Evolutionary conservation across 1,284 basidiomycete species (phyloP).

Genomic region (Ustilago lituana): DNA sequence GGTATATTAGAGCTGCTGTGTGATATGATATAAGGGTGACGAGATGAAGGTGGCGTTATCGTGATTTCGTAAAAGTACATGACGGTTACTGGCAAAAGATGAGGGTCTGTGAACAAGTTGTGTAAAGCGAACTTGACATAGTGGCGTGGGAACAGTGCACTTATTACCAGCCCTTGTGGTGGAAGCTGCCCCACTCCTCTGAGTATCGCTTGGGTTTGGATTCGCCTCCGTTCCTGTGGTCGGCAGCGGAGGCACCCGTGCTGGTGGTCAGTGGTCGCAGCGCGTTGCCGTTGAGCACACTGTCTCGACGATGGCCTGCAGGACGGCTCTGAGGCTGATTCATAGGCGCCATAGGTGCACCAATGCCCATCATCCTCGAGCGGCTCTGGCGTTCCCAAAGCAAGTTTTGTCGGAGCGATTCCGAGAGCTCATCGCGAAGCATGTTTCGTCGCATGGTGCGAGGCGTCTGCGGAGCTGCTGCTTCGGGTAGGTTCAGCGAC

Average conservation of each 20-base stretch:
- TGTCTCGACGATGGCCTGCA: conserved; percentile 23
- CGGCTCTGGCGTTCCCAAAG: conserved; percentile 78
- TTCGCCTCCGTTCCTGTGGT: conserved; percentile 16
- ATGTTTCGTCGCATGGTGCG: conserved; percentile 84
- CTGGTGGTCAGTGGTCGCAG: conserved; percentile 57
- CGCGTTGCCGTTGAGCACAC: conserved; percentile 52
- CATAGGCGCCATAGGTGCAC: conserved; percentile 33
- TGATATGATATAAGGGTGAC: conserved; percentile 10
- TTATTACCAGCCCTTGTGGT: conserved; percentile 61
- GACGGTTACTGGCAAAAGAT: background rate
- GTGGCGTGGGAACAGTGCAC: background rate
- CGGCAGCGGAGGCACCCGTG: conserved; percentile 23
- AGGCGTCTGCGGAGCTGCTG: conserved; percentile 78
- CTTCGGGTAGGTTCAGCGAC: conserved; percentile 43
- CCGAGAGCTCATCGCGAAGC: conserved; percentile 84
- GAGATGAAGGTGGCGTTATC: conserved; percentile 5
- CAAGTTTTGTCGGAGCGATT: conserved; percentile 81
- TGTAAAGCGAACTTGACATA: background rate
- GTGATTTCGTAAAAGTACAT: conserved; percentile 33
- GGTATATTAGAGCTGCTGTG: conserved; percentile 25
- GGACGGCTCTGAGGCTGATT: conserved; percentile 16
- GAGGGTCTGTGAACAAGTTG: background rate
- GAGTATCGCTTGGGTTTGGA: conserved; percentile 40
- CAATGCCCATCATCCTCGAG: conserved; percentile 62
- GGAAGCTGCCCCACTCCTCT: conserved; percentile 60